Evolutionary conservation across 2,329 filamentous ascomycete genomes (phyloP), one percentile per base, ranked within the genome.

Genomic region (Penicillium sumatraense): DNA sequence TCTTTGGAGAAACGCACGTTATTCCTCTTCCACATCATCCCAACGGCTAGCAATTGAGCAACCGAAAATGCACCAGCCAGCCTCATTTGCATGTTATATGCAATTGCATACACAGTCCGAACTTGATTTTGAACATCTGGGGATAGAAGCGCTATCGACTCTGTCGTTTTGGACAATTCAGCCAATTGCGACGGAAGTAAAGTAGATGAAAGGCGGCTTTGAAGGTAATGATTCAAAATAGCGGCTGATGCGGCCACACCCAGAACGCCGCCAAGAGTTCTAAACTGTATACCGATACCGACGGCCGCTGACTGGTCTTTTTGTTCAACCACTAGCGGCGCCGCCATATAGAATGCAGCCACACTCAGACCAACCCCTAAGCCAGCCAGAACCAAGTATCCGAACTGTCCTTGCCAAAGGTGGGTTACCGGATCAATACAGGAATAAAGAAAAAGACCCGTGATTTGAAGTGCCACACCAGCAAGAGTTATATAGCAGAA

Each of bases 261-360:
- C 40, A 78, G 67, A 1, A 72, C 71, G 2, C 71, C 75, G 1
- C 75, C 73, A 2, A 77, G 67, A 21, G 73, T 72, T 31, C 75
- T 70, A 29, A 75, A 66, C 53, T 77, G 75, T 4, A 75, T 74
- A 6, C 72, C 61, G 5, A 71, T 66, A 11, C 74, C 73, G 64
- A 76, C 69, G 0, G 65, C 66, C 38, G 75, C 70, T 7, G 66
- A 63, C 51, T 72, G 65, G 50, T 75, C 55, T 10, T 50, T 29
- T 9, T 49, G 53, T 3, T 53, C 38, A 9, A 61, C 58, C 10
- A 63, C 58, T 3, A 61, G 33, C 1, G 62, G 60, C 6, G 56
- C 53, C 2, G 50, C 41, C 54, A 63, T 64, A 10, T 59, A 63
- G n/a, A 61, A 52, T 3, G 54, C 54, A 2, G 58, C 47, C 13